Percentiles rank a stretch among this genome's conserved stretches.
Conservation (phyloP, 495 filamentous ascomycete genomes). For the Aspergillus carlsbadensis region DNA sequence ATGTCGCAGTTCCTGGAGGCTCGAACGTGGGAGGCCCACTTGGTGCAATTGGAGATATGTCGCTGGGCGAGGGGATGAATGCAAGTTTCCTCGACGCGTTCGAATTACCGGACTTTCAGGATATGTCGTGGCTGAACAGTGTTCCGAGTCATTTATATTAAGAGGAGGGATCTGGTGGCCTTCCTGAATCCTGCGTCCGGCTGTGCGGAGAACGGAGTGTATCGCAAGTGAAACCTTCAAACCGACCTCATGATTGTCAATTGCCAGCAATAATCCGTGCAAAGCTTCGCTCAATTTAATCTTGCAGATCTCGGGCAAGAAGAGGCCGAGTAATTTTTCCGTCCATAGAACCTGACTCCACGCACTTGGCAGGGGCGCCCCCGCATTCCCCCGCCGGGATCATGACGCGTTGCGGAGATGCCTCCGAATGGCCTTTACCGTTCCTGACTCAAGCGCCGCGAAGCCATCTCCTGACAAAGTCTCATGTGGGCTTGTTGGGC, state of each 20-base stretch:
- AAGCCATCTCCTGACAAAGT: no score
- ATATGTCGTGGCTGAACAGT: constrained; percentile 43
- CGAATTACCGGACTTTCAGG: constrained; percentile 36
- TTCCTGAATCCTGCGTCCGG: no score
- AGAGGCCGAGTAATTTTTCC: constrained; percentile 22
- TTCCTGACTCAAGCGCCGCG: no score
- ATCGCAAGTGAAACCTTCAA: no score
- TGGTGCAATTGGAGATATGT: constrained; percentile 23
- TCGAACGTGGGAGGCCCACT: neutral
- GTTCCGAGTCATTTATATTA: constrained; percentile 35
- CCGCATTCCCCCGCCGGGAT: constrained; percentile 25
- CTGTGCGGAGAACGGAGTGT: no score
- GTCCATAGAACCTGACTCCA: constrained; percentile 8
- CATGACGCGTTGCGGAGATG: constrained; percentile 8
- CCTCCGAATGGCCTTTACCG: neutral
- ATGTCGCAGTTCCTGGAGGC: neutral
- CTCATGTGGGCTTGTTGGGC: no score
- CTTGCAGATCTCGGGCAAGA: constrained; percentile 16
- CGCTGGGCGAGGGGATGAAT: constrained; percentile 33
- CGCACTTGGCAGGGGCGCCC: constrained; percentile 18
- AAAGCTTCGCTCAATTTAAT: neutral
- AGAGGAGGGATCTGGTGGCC: neutral
- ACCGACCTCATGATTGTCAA: no score
- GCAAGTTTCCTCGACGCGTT: constrained; percentile 29
- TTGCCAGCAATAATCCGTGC: neutral